Evolutionary conservation across 768 basidiomycete species (phyloP), one percentile per base, ranked within the genome.

Genomic region (Lyophyllum shimeji): DNA sequence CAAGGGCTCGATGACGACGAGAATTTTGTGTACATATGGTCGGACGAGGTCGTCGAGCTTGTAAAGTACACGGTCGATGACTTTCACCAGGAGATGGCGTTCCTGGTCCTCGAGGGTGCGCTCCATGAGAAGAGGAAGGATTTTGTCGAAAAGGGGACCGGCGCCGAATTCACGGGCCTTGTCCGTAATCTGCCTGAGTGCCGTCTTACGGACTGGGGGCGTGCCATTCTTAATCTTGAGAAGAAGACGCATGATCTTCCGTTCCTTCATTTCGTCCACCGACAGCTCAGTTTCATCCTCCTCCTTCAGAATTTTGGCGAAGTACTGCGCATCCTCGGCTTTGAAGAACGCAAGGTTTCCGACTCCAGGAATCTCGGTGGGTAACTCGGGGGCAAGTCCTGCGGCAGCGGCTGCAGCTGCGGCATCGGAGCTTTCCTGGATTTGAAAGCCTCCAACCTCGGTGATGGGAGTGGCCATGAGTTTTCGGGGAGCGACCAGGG

Each of bases 191-290:
- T 98, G 96, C 50, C 96, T 85, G 34, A 98, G 85, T 12, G 97
- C 97, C 1, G 96, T 94, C 73, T 99, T 99, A 55, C 97, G 89
- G 56, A 98, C 95, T 11, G 97, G 96, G 24, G 97, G 97, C 2
- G 96, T 98, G 47, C 97, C 97, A 68, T 98, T 99, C 80, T 99
- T 98, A 75, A 99, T 98, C 75, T 98, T 98, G 63, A 99, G 82
- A 51, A 99, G 78, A 21, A 99, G 76, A 23, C 97, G 89, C 95
- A 98, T 98, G 65, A 98, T 98, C 73, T 98, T 99, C 67, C 96
- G 87, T 76, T 98, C 97, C 76, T 99, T 99, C 86, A 98, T 90
- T 76, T 99, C 97, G 48, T 98, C 97, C 7, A 98, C 90, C 0
- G 90, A 85, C 46, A 98, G 78, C 68, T 90, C 86, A 1, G 88